Base-by-base conservation (phyloP, 306 rosid genomes). In the Citrullus colocynthis region DNA sequence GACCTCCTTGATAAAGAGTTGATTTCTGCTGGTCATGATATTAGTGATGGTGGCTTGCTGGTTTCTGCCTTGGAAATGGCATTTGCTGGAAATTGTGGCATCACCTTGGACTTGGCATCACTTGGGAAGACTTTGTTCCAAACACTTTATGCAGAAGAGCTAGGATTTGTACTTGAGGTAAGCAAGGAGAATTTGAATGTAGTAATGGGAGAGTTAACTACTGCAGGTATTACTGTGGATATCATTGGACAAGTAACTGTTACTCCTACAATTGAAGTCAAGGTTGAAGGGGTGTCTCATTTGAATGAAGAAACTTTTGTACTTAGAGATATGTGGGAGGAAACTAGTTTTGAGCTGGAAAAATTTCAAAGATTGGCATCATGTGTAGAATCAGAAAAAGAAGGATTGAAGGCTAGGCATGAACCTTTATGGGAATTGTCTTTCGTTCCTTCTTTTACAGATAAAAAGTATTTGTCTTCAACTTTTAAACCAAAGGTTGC, bases 31-130 rank as follows among this genome's bases (percentile, higher is more conserved):
- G 71, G 71, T 36, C 51, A 45, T 45, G 51, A 45, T 45, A 45
- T 45, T 2, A 45, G 51, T 45, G 98, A 93, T 80, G 98, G 98
- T 79, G 98, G 97, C 57, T 57, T 90, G 75, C 81, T 93, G 79
- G 91, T 86, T 61, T 86, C 88, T 81, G 91, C 92, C 79, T 81
- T 90, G 58, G 98, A 93, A 87, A 93, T 93, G 98, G 97, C 98
- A 77, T 91, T 93, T 89, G 90, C 93, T 62, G 96, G 98, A 30
- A 90, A 91, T 51, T 78, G 88, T 57, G 98, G 98, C 79, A 66
- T 90, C 64, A 75, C 10, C 32, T 81, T 93, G 83, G 81, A 91
- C 77, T 82, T 88, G 84, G 57, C 79, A 75, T 88, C 98, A 0
- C 80, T 41, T 51, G 86, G 93, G 80, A 88, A 86, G 57, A 80